Evolutionary conservation across 129 eudicot genomes (phyloP).

Genomic region (Sambucus nigra): DNA sequence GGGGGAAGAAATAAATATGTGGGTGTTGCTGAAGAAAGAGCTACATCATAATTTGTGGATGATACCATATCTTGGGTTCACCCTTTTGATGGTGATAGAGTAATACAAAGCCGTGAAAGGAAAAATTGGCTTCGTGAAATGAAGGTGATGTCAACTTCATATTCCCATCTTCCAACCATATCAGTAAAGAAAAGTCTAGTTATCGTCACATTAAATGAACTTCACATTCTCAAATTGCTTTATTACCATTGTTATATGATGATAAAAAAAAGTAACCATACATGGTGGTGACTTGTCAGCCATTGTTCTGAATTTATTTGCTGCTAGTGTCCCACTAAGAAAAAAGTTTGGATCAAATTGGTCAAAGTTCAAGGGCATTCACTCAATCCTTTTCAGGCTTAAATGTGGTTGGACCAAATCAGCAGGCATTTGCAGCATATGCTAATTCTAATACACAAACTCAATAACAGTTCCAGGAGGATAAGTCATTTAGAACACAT

Average conservation of each 20-base stretch:
- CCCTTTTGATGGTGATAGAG: background rate
- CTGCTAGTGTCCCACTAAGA: background rate
- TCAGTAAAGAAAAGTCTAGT: background rate
- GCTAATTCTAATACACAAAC: background rate
- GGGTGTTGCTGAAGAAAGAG: too few species aligned
- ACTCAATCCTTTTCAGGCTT: background rate
- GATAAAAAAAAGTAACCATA: background rate
- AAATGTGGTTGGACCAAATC: slow-evolving; percentile 1
- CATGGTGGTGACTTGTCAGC: background rate
- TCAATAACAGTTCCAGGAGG: background rate
- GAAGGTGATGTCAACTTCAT: background rate
- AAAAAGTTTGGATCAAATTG: background rate
- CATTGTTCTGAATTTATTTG: background rate
- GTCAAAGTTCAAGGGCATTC: background rate
- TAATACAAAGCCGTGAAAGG: background rate
- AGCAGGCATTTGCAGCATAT: background rate
- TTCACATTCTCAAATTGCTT: background rate
- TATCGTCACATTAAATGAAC: background rate
- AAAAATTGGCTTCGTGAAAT: background rate
- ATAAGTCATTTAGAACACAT: background rate
- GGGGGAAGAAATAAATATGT: too few species aligned
- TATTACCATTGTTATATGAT: background rate
- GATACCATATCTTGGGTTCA: slow-evolving; percentile 6
- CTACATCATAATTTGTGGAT: too few species aligned
- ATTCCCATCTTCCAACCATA: slow-evolving; percentile 4